phyloP scores from a whole-genome alignment of 2,329 filamentous ascomycete genomes.

The Penicillium sp. region DNA sequence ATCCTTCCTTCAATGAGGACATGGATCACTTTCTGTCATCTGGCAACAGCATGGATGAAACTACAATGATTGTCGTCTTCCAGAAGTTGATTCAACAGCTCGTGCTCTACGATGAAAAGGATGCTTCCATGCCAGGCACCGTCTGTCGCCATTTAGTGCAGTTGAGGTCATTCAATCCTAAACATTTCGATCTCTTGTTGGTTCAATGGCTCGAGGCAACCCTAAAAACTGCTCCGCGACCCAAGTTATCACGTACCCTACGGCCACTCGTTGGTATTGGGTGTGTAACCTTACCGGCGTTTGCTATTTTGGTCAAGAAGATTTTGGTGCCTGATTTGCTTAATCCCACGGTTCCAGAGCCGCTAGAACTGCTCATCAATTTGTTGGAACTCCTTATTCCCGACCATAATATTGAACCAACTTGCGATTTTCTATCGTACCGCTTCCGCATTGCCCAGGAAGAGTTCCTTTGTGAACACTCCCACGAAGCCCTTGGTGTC shows the following conservation, averaged over 20 bases:
- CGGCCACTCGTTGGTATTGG: constrained; percentile 42
- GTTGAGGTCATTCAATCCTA: constrained; percentile 41
- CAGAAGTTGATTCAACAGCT: constrained; percentile 37
- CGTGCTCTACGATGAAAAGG: constrained; percentile 26
- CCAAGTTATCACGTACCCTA: constrained; percentile 31
- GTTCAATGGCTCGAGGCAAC: constrained; percentile 40
- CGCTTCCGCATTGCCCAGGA: constrained; percentile 37
- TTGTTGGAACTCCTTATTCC: constrained; percentile 30
- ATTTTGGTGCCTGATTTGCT: constrained; percentile 24
- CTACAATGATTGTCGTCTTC: constrained; percentile 41
- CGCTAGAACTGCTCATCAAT: constrained; percentile 26
- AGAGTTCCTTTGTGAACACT: constrained; percentile 35
- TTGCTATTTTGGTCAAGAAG: constrained; percentile 34
- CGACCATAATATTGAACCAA: constrained; percentile 14
- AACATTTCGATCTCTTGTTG: constrained; percentile 41
- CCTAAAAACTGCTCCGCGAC: constrained; percentile 31
- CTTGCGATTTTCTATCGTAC: constrained; percentile 36
- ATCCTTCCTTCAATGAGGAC: constrained; percentile 41
- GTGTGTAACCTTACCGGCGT: constrained; percentile 40
- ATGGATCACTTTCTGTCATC: constrained; percentile 44
- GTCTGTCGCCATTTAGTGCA: constrained; percentile 41
- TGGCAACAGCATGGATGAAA: constrained; percentile 45
- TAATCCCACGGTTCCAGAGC: constrained; percentile 23
- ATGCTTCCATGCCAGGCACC: constrained; percentile 30
- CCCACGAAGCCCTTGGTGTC: constrained; percentile 29